Evolutionary conservation across 2,329 filamentous ascomycete species (phyloP), one percentile per base, ranked within the genome.

Genomic region (Sporothrix humicola): DNA sequence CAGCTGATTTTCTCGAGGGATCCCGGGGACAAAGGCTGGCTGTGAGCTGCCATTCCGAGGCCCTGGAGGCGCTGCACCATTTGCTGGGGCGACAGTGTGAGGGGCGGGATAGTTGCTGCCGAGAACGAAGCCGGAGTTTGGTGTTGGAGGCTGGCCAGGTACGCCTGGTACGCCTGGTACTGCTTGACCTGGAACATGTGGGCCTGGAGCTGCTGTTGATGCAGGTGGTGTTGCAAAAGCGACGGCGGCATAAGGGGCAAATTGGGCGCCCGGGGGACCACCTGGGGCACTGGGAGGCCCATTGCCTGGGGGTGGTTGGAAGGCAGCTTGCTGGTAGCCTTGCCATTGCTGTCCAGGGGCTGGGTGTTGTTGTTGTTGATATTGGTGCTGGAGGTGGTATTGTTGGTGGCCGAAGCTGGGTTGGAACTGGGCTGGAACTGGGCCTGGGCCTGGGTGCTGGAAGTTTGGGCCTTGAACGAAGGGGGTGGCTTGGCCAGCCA

Each of bases 311-410:
- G 7, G 17, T 10, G 56, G 26, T 26, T 26, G 56, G 13, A 59
- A 37, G 26, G 56, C 56, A 8, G 56, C 26, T 17, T 59, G 56
- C 13, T 59, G 13, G 56, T 17, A 15, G 26, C 5, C 12, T 37
- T 58, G 65, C 63, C 48, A 23, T 26, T 68, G 72, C 7, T 54
- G 26, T 2, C 59, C 23, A 17, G 10, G 37, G 1, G 37, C 6
- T 63, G 26, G 59, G 59, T 72, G 17, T 31, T 42, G 48, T 61
- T 52, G 63, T 61, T 52, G 63, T 23, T 63, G 69, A 17, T 54
- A 56, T 26, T 71, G 69, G 12, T 63, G 69, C 42, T 61, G 37
- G 8, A 10, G n/a, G 1, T 50, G 23, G 10, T 37, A 37, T 37
- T 37, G 31, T 3, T 37, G 31, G 31, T 6, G 9, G 23, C 8